phyloP scores from a whole-genome alignment of 495 filamentous ascomycete species.

The Penicillium subrubescens region DNA sequence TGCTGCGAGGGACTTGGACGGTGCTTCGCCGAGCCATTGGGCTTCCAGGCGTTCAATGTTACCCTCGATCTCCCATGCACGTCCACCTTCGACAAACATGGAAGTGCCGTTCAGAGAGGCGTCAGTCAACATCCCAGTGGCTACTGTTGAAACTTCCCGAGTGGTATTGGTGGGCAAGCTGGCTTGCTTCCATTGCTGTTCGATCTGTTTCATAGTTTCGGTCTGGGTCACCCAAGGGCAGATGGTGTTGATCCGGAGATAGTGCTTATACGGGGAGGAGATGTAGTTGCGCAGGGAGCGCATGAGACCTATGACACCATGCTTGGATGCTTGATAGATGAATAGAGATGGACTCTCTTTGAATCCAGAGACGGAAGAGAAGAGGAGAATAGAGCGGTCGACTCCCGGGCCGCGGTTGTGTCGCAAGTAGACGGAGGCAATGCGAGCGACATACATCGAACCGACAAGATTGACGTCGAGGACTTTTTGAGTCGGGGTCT shows the following conservation, averaged over 20 bases:
- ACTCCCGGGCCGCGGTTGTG: conserved; percentile 40
- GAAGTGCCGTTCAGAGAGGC: conserved; percentile 43
- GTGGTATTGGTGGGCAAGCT: conserved; percentile 49
- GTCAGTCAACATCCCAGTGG: conserved; percentile 43
- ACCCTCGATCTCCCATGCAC: conserved; percentile 52
- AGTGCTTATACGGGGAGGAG: conserved; percentile 38
- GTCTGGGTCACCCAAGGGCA: conserved; percentile 58
- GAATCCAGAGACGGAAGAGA: conserved; percentile 50
- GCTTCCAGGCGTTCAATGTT: conserved; percentile 45
- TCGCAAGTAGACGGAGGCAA: conserved; percentile 50
- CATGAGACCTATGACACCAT: conserved; percentile 53
- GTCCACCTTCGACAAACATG: conserved; percentile 50
- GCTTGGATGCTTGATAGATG: conserved; percentile 53
- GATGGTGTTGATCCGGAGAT: conserved; percentile 53
- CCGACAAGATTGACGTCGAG: conserved; percentile 54
- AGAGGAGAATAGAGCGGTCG: conserved; percentile 51
- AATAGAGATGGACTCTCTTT: conserved; percentile 49
- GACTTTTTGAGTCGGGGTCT: conserved; percentile 46
- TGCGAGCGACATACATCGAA: conserved; percentile 47
- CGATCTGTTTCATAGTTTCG: conserved; percentile 42
- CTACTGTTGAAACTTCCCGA: conserved; percentile 45
- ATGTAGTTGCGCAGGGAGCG: conserved; percentile 46
- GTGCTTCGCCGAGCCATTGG: conserved; percentile 48
- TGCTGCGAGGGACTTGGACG: conserved; percentile 34
- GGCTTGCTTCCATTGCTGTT: conserved; percentile 45